phyloP scores from a whole-genome alignment of 2,329 filamentous ascomycete genomes.

The Trichophyton mentagrophytes region DNA sequence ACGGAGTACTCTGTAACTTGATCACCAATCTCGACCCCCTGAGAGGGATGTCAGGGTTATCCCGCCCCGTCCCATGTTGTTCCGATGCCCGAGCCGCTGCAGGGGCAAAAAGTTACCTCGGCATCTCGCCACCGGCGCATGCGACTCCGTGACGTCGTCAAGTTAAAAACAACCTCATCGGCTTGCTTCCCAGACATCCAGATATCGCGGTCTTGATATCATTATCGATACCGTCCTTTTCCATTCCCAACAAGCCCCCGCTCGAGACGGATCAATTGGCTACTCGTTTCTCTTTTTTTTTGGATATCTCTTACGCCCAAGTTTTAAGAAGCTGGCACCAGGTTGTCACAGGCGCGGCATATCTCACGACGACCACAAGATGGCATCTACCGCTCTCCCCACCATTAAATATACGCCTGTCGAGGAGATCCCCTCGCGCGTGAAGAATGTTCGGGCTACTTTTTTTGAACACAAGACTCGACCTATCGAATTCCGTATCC shows the following conservation, averaged over 20 bases:
- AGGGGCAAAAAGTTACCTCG: not conserved
- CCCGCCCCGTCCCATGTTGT: not conserved
- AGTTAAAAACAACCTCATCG: not conserved
- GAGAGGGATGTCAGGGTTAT: not conserved
- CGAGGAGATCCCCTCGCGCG: slow-evolving; percentile 51
- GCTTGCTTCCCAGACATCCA: not conserved
- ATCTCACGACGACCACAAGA: not conserved
- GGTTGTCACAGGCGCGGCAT: not conserved
- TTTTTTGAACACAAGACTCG: slow-evolving; percentile 73
- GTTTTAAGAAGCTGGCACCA: not conserved
- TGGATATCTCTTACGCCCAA: not conserved
- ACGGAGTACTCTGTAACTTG: not conserved
- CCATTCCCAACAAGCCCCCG: not conserved
- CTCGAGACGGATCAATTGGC: not conserved
- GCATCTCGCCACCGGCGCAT: not conserved
- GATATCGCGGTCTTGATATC: too few species aligned
- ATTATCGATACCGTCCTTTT: not conserved
- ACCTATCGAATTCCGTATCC: slow-evolving; percentile 64
- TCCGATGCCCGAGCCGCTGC: not conserved
- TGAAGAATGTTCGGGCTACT: slow-evolving; percentile 50
- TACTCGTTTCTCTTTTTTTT: not conserved
- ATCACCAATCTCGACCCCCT: too few species aligned
- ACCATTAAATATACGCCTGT: slow-evolving; percentile 50
- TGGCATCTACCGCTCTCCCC: slow-evolving; percentile 23
- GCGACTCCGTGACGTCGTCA: not conserved